A percentile compares a stretch with the other conserved stretches of the same genome.
phyloP scores from a whole-genome alignment of 208 protist species.

The Trypanosoma theileri region DNA sequence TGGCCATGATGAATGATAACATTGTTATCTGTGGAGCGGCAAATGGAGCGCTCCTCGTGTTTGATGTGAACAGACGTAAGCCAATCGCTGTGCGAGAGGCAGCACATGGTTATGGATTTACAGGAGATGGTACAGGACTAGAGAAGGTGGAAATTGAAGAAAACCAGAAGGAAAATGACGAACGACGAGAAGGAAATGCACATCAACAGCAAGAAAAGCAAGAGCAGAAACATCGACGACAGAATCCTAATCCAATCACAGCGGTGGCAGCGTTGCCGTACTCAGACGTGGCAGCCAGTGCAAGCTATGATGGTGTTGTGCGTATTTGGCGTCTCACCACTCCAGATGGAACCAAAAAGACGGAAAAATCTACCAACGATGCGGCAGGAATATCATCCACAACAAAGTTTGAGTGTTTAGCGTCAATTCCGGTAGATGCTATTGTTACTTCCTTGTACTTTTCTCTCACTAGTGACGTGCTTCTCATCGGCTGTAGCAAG shows the following conservation, averaged over 20 bases:
- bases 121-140: constrained; percentile 84
- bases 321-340: constrained; percentile 70
- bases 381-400: constrained; percentile 5
- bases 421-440: constrained; percentile 64
- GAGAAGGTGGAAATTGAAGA: constrained; percentile 59
- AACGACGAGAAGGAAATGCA: constrained; percentile 4
- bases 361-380: neutral
- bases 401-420: constrained; percentile 49
- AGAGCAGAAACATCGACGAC: neutral
- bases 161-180: neutral
- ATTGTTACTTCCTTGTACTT: constrained; percentile 80
- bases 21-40: constrained; percentile 61
- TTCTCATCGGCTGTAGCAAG: constrained; percentile 67
- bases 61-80: constrained; percentile 78
- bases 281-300: constrained; percentile 75
- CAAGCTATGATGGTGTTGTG: constrained; percentile 88
- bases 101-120: constrained; percentile 78
- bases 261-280: constrained; percentile 83
- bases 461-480: constrained; percentile 43
- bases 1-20: constrained; percentile 82
- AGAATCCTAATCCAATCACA: constrained; percentile 78
- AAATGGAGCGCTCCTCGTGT: constrained; percentile 84
- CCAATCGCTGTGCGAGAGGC: constrained; percentile 59
- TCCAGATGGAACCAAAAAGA: constrained; percentile 17
- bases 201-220: neutral